Conservation (phyloP, 176 grass and related monocot species). For the Avena sativa region DNA sequence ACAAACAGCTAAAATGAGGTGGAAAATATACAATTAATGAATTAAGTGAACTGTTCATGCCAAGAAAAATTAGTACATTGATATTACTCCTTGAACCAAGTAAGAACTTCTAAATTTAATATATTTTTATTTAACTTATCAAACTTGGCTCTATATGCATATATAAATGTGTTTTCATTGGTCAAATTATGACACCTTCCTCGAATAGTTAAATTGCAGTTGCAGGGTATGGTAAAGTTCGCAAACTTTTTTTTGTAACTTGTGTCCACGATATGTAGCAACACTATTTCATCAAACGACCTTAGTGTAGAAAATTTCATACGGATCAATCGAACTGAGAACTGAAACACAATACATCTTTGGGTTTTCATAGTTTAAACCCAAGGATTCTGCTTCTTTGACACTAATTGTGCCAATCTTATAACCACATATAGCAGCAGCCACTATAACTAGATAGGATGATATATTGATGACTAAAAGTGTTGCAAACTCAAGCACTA, state of each 20-base stretch:
- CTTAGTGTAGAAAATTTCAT: conserved; percentile 24
- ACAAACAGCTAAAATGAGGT: conserved; percentile 19
- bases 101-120: not conserved
- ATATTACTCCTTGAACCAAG: conserved; percentile 1
- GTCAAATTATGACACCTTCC: not conserved
- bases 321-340: not conserved
- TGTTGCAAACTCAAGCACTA: conserved; percentile 8
- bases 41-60: conserved; percentile 22
- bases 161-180: conserved; percentile 12
- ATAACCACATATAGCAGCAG: not conserved
- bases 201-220: not conserved
- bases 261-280: not conserved
- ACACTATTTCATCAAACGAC: not conserved
- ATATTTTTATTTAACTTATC: not conserved
- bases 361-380: not conserved
- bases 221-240: not conserved
- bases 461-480: not conserved
- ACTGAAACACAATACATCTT: not conserved
- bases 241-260: not conserved
- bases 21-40: not conserved
- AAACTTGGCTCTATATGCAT: not conserved
- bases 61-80: conserved; percentile 1
- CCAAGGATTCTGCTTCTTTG: not conserved
- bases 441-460: not conserved
- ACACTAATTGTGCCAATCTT: not conserved